Evolutionary conservation across 2,329 filamentous ascomycete genomes (phyloP).

Genomic region (Arachnomyces sp.): DNA sequence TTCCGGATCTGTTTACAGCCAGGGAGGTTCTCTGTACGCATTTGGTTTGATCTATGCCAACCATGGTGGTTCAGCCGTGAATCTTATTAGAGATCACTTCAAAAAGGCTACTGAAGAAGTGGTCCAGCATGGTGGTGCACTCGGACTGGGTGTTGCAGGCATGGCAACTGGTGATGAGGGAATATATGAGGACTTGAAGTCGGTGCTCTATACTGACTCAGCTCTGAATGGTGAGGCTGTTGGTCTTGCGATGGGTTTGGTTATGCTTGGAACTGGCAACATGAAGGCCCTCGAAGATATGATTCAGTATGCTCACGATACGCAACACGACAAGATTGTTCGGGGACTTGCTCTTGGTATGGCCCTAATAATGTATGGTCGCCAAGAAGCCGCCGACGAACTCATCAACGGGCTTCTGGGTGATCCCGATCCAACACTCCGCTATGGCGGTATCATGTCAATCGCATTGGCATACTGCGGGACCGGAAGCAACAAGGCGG

Average conservation of each 20-base stretch:
- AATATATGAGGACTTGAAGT: constrained; percentile 85
- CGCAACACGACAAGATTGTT: constrained; percentile 97
- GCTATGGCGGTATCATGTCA: constrained; percentile 98
- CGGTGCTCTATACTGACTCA: constrained; percentile 84
- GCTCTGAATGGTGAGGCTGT: constrained; percentile 96
- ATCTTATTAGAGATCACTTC: constrained; percentile 41
- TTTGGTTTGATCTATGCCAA: constrained; percentile 96
- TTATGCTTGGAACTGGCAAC: constrained; percentile 98
- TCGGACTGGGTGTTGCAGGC: constrained; percentile 90
- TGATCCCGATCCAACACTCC: constrained; percentile 85
- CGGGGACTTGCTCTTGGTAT: constrained; percentile 92
- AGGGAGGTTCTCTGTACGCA: constrained; percentile 90
- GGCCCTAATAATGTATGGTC: constrained; percentile 96
- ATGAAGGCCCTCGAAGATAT: constrained; percentile 89
- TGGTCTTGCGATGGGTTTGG: constrained; percentile 89
- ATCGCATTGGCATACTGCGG: constrained; percentile 95
- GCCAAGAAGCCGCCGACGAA: constrained; percentile 89
- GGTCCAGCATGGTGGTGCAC: constrained; percentile 90
- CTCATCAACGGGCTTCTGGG: constrained; percentile 88
- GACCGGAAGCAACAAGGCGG: constrained; percentile 96
- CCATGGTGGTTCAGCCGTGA: constrained; percentile 76
- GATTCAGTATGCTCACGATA: constrained; percentile 96
- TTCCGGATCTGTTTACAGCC: constrained; percentile 84
- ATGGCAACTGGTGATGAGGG: constrained; percentile 92
- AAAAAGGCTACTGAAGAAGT: constrained; percentile 59